Conservation (phyloP, 1,139 yeast genomes). For the Candida tetrigidarum region DNA sequence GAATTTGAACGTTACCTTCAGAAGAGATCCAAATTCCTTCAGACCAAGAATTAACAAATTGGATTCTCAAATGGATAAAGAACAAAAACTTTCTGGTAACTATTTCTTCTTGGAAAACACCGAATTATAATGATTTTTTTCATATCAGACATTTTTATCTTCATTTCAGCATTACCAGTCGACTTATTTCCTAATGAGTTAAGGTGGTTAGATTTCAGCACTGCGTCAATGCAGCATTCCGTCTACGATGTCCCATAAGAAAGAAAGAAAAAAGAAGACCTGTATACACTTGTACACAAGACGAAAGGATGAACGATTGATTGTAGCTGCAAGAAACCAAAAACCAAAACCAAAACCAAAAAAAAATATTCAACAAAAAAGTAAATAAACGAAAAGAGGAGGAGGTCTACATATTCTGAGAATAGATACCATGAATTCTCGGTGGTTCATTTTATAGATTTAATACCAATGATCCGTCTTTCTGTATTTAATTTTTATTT, state of each 20-base stretch:
- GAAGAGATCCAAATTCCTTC: constrained; percentile 98
- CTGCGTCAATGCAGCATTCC: constrained; percentile 2
- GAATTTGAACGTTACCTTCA: constrained; percentile 95
- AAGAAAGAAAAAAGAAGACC: background rate
- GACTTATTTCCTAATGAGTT: background rate
- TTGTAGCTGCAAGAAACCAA: background rate
- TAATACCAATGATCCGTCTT: background rate
- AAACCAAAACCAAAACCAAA: background rate
- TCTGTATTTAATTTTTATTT: too few species aligned
- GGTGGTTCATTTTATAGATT: constrained; percentile 8
- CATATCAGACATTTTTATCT: constrained; percentile 5
- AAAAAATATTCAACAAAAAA: too few species aligned
- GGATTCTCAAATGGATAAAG: constrained; percentile 98
- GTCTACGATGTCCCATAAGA: constrained; percentile 8
- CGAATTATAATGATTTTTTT: constrained; percentile 26
- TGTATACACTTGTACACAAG: too few species aligned
- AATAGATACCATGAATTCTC: background rate
- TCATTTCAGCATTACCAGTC: constrained; percentile 8
- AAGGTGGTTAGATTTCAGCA: constrained; percentile 3
- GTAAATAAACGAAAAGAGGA: too few species aligned
- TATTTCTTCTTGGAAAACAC: constrained; percentile 89
- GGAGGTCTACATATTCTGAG: background rate
- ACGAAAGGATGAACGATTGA: too few species aligned
- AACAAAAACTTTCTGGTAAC: constrained; percentile 89
- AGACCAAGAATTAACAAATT: constrained; percentile 98